Evolutionary conservation across 305 asterid genomes (phyloP).

Genomic region (Rubia balearica): DNA sequence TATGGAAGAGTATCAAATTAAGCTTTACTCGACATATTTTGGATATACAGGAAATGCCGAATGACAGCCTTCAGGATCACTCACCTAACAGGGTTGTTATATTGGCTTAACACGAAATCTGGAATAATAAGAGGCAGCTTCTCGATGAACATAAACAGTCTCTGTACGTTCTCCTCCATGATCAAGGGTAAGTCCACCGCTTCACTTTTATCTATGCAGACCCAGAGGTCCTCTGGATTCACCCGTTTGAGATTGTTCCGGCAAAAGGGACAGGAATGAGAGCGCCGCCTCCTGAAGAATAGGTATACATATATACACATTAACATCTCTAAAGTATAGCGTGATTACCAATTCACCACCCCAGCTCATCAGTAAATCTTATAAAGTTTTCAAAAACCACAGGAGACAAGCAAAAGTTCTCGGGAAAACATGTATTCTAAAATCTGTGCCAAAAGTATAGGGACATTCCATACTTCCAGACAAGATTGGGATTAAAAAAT

Average conservation of each 20-base stretch:
- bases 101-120: conserved; percentile 25
- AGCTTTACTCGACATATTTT: conserved; percentile 1
- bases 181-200: conserved; percentile 28
- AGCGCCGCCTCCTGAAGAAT: conserved; percentile 31
- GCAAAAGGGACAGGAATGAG: conserved; percentile 46
- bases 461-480: neutral
- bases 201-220: conserved; percentile 29
- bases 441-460: neutral
- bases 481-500: neutral
- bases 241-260: conserved; percentile 32
- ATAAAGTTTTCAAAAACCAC: neutral
- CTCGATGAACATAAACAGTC: conserved; percentile 36
- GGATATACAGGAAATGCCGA: conserved; percentile 9
- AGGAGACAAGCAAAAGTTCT: neutral
- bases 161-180: conserved; percentile 31
- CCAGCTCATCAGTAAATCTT: neutral
- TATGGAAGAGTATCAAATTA: neutral
- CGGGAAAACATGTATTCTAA: neutral
- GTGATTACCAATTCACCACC: neutral
- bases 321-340: neutral
- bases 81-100: conserved; percentile 23
- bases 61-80: conserved; percentile 4
- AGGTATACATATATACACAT: neutral
- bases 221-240: conserved; percentile 37
- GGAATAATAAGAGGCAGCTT: conserved; percentile 33